Evolutionary conservation across 1,284 basidiomycete species (phyloP).

Genomic region (Laetiporus sulphureus): DNA sequence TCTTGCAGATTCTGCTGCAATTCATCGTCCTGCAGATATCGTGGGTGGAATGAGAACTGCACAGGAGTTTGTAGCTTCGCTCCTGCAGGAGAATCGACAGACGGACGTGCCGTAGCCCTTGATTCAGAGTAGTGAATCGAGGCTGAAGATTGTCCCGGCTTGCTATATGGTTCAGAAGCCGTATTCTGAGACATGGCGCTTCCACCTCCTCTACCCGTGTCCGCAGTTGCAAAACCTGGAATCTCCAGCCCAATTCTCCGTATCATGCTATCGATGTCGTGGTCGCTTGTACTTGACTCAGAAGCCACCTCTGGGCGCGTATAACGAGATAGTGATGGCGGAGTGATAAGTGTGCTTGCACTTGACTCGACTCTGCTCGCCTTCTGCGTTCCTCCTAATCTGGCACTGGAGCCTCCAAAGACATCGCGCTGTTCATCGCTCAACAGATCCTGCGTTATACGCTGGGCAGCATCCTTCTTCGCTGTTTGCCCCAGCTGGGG

Average conservation of each 20-base stretch:
- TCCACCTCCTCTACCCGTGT: too few relatives aligned
- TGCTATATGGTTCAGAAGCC: too few relatives aligned
- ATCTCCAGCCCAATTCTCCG: conserved; percentile 38
- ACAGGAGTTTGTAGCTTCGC: conserved; percentile 23
- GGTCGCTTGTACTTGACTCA: conserved; percentile 35
- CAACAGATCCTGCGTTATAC: conserved; percentile 58
- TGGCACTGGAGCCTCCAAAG: conserved; percentile 9
- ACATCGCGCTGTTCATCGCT: conserved; percentile 19
- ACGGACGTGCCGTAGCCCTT: too few relatives aligned
- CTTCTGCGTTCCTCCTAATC: conserved; percentile 8
- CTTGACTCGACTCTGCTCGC: conserved; percentile 40
- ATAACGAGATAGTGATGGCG: conserved; percentile 63
- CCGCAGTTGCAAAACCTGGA: conserved; percentile 8
- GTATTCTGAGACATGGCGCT: too few relatives aligned
- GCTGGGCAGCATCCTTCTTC: conserved; percentile 55
- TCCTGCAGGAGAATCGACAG: too few relatives aligned
- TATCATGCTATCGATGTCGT: conserved; percentile 45
- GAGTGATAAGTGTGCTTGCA: conserved; percentile 57
- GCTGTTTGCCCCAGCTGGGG: conserved; percentile 55
- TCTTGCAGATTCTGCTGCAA: conserved; percentile 32
- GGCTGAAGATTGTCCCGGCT: too few relatives aligned
- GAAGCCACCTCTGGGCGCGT: conserved; percentile 30
- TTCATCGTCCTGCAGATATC: conserved; percentile 23
- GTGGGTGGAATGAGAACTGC: too few relatives aligned
- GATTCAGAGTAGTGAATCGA: too few relatives aligned